phyloP scores from a whole-genome alignment of 202 grass and related monocot genomes.

The Elaeis oleifera region DNA sequence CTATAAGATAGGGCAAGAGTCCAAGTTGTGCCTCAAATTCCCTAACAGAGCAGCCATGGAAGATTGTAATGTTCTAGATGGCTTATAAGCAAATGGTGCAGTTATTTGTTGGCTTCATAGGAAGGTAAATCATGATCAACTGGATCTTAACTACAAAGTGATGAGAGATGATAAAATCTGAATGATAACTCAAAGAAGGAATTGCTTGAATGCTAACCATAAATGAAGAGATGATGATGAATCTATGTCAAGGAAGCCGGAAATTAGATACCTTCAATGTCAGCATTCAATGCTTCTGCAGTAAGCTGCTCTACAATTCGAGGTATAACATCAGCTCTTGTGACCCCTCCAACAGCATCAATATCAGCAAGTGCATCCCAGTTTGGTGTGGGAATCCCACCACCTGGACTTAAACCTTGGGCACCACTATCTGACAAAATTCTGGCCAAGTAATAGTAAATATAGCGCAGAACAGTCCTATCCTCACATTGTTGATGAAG shows the following conservation, averaged over 20 bases:
- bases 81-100: no score
- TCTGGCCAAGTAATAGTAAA: constrained; percentile 97
- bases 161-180: no score
- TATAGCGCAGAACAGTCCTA: constrained; percentile 83
- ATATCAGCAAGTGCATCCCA: constrained; percentile 99
- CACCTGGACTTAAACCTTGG: constrained; percentile 85
- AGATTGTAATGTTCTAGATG: no score
- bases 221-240: no score
- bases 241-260: no score
- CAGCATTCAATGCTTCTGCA: constrained; percentile 61
- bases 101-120: no score
- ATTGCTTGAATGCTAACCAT: no score
- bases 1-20: no score
- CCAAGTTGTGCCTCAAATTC: no score
- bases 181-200: neutral
- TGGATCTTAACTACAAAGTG: no score
- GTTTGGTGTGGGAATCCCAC: constrained; percentile 96
- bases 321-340: constrained; percentile 88
- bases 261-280: constrained; percentile 54
- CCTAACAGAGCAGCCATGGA: no score
- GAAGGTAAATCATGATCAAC: no score
- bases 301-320: constrained; percentile 90
- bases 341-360: constrained; percentile 89
- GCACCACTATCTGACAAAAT: constrained; percentile 96
- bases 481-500: constrained; percentile 98